Conservation (phyloP, 116 monocot species). For the Posidonia oceanica region DNA sequence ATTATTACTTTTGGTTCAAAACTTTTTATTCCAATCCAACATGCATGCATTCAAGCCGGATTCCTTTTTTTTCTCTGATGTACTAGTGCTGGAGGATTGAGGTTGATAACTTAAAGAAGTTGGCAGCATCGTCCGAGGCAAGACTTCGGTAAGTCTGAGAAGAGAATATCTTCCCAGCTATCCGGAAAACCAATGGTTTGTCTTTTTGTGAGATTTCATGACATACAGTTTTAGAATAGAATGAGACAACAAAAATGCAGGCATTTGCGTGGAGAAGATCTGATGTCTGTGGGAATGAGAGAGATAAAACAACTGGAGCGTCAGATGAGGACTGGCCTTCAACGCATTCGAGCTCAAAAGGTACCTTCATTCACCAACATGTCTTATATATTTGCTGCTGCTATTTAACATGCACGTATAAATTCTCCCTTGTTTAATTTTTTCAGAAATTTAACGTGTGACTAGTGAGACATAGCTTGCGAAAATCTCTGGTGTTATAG, state of each 20-base stretch:
- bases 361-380: neutral
- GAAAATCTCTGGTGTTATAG: too few relatives aligned
- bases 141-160: slow-evolving; percentile 2
- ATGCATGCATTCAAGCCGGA: too few relatives aligned
- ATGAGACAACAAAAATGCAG: neutral
- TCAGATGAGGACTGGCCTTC: slow-evolving; percentile 11
- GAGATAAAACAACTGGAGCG: slow-evolving; percentile 9
- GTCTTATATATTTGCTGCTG: neutral
- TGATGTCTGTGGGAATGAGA: slow-evolving; percentile 4
- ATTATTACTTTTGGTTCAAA: too few relatives aligned
- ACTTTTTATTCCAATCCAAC: too few relatives aligned
- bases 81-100: slow-evolving; percentile 5
- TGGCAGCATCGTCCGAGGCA: slow-evolving; percentile 1
- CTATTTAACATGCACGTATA: neutral
- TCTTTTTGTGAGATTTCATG: too few relatives aligned
- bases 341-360: slow-evolving; percentile 10
- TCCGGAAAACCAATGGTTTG: too few relatives aligned
- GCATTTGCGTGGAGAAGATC: slow-evolving; percentile 9
- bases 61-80: neutral
- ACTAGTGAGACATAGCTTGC: too few relatives aligned
- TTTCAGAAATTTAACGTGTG: too few relatives aligned
- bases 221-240: too few relatives aligned
- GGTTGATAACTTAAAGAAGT: slow-evolving; percentile 9
- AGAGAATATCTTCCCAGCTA: too few relatives aligned
- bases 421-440: neutral